Evolutionary conservation across 805 yeast species (phyloP), one percentile per base, ranked within the genome.

Genomic region (Lachancea sp.): DNA sequence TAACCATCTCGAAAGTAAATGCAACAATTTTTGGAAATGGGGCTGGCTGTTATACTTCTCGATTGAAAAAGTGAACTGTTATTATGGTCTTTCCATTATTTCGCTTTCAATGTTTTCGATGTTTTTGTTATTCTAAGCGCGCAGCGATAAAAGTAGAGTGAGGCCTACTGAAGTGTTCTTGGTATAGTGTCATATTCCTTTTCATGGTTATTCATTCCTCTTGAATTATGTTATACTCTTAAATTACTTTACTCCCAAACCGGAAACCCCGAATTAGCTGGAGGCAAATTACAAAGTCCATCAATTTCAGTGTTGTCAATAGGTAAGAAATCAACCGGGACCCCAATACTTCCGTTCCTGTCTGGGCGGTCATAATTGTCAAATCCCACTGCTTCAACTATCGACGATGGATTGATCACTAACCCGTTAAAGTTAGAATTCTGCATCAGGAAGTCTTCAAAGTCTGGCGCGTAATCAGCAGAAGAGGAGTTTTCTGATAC

Each of bases 391-490:
- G 62, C 64, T 36, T 58, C 64, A 20, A 55, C 55, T 9, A 59
- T 48, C 36, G 53, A 53, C 1, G 60, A 51, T 17, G 62, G 58
- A 34, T 59, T 58, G 11, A 56, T 54, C 50, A 57, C 50, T 16
- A 59, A 45, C 15, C 61, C 64, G 35, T 54, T 56, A 18, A 59
- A 51, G 26, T 55, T 54, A 11, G 62, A 49, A 25, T 53, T 56
- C 33, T 58, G 61, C 41, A 51, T 50, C 43, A 60, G 49, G 41
- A 61, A 61, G 40, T 61, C 65, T 34, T 61, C 64, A 31, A 59
- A 60, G 25, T 56, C 61, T n/a, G 63, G 64, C 2, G 56, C 49
- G 19, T 50, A 45, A 15, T 54, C 48, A 4, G 43, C 46, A 16
- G 46, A 38, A 15, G 50, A 48, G 3, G 55, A 48, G 12, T 40